Conservation (phyloP, 805 yeast genomes). For the Jamesozyma hellenica region DNA sequence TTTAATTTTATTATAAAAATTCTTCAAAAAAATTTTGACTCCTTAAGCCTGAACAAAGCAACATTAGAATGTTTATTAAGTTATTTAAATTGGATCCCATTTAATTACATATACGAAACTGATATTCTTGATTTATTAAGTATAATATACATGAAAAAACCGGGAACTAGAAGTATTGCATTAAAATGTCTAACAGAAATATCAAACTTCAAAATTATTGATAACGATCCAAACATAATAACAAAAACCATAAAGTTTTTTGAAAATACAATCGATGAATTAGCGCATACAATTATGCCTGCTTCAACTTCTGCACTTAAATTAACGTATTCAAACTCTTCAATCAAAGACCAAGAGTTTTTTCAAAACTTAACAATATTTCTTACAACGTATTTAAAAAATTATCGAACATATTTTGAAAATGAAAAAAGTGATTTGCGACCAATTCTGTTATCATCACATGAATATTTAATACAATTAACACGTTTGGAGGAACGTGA, state of each 20-base stretch:
- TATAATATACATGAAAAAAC: conserved; percentile 59
- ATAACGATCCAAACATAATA: conserved; percentile 30
- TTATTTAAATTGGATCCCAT: conserved; percentile 89
- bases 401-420: conserved; percentile 60
- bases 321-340: conserved; percentile 59
- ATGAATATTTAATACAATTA: conserved; percentile 67
- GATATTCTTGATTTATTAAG: conserved; percentile 60
- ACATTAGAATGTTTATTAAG: conserved; percentile 69
- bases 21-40: conserved; percentile 59
- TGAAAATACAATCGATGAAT: conserved; percentile 54
- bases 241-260: conserved; percentile 54
- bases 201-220: conserved; percentile 50
- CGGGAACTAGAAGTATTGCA: conserved; percentile 67
- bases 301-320: conserved; percentile 50
- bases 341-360: conserved; percentile 76
- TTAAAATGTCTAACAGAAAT: conserved; percentile 88
- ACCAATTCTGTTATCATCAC: conserved; percentile 56
- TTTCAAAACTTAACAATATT: conserved; percentile 92
- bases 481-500: conserved; percentile 89
- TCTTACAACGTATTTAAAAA: conserved; percentile 67
- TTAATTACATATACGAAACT: conserved; percentile 77
- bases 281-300: conserved; percentile 54
- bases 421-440: conserved; percentile 34
- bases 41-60: conserved; percentile 65
- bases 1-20: conserved; percentile 86